phyloP scores from a whole-genome alignment of 257 asterid species.

The Petunia axillaris region DNA sequence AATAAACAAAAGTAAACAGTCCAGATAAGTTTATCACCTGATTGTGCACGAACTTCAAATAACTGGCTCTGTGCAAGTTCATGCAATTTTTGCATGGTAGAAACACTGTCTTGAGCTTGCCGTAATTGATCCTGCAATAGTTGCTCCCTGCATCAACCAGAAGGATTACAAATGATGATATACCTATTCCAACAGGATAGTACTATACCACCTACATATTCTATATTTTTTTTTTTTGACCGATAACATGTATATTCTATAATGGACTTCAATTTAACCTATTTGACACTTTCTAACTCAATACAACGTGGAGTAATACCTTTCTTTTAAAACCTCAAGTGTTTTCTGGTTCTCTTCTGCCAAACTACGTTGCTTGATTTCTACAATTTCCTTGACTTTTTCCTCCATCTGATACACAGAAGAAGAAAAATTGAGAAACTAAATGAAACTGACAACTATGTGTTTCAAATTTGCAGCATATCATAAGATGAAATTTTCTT shows the following conservation, averaged over 20 bases:
- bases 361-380: slow-evolving; percentile 95
- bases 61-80: slow-evolving; percentile 98
- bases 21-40: slow-evolving; percentile 59
- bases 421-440: slow-evolving; percentile 14
- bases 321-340: slow-evolving; percentile 89
- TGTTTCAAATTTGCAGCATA: not conserved
- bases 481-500: slow-evolving; percentile 6
- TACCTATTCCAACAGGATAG: slow-evolving; percentile 8
- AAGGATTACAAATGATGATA: slow-evolving; percentile 29
- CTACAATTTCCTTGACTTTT: slow-evolving; percentile 95
- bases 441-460: slow-evolving; percentile 7
- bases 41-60: slow-evolving; percentile 97
- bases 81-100: slow-evolving; percentile 92
- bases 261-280: not conserved
- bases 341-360: slow-evolving; percentile 99
- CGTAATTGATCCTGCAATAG: slow-evolving; percentile 93
- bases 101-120: slow-evolving; percentile 95
- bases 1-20: not conserved
- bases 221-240: not conserved
- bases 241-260: not conserved
- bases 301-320: slow-evolving; percentile 46
- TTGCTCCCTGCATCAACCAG: slow-evolving; percentile 67
- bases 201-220: not conserved
- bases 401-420: slow-evolving; percentile 82
- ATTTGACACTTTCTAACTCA: slow-evolving; percentile 9